Base-by-base conservation (phyloP, 768 basidiomycete species). In the Lactarius deliciosus region DNA sequence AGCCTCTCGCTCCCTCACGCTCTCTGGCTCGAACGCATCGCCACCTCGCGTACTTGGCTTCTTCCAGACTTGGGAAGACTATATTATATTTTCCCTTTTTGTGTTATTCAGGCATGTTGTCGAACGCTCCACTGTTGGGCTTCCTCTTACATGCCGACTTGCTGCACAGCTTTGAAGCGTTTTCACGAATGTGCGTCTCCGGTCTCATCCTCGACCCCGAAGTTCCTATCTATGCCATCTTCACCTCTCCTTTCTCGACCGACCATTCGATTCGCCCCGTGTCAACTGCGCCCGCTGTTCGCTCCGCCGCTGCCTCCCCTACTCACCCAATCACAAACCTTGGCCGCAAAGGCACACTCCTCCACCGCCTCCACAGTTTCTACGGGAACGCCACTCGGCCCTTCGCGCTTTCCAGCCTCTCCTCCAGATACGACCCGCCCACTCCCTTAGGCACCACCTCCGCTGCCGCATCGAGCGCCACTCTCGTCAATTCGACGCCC, bases 11-110 rank as follows among this genome's bases (percentile, higher is more conserved):
- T 78, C 88, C 3, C 75, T 87, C n/a, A 70, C 69, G 7, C 68
- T 74, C 43, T 78, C 77, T n/a, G 73, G 75, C 50, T 76, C 78
- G 64, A 78, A 77, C 34, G 72, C 75, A 2, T 74, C 80, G 11
- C 75, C 82, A 9, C 81, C 83, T 43, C 78, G 79, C 38, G 72
- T 83, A 25, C 76, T 73, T 58, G 94, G 94, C 9, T 98, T 91
- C 79, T 97, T 98, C 77, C 86, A 89, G 66, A 70, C 77, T 15
- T 98, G 96, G 96, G 93, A 95, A 72, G 96, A 98, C 76, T 89
- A 85, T 72, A 86, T 81, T 22, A 79, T 98, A n/a, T 92, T 98
- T 75, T 83, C 73, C 22, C 78, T 98, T 62, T 98, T 98, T 77
- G 77, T 88, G 65, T 72, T 92, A 71, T 98, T 94, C 82, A 94